A percentile compares a stretch with the other conserved stretches of the same genome.
Evolutionary conservation across 2,329 filamentous ascomycete genomes (phyloP).

Genomic region (Rhinocladiella similis): DNA sequence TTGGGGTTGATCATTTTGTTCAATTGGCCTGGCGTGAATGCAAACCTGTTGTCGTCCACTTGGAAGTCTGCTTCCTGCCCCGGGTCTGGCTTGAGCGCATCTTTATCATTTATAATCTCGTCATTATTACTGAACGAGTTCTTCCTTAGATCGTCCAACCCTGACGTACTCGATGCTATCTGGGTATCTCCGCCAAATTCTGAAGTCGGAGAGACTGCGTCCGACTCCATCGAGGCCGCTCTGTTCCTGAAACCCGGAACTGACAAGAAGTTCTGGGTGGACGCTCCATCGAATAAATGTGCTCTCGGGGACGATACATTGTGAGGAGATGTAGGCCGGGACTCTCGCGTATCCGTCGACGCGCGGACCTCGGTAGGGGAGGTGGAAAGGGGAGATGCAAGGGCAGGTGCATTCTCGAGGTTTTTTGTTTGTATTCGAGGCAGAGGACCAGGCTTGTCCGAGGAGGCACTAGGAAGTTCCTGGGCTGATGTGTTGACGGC

Average conservation of each 20-base stretch:
- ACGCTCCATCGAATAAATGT: constrained; percentile 51
- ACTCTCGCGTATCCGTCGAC: constrained; percentile 58
- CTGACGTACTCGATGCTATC: constrained; percentile 44
- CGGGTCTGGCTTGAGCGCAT: constrained; percentile 68
- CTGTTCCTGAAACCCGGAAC: constrained; percentile 65
- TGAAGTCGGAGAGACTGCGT: constrained; percentile 49
- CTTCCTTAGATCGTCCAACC: constrained; percentile 43
- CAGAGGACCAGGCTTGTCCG: constrained; percentile 38
- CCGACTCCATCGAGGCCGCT: constrained; percentile 62
- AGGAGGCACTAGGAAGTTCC: constrained; percentile 12
- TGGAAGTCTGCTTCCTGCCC: constrained; percentile 70
- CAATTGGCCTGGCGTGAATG: constrained; percentile 70
- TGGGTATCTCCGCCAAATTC: constrained; percentile 57
- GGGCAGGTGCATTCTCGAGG: constrained; percentile 35
- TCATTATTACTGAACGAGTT: constrained; percentile 37
- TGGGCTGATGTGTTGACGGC: constrained; percentile 34
- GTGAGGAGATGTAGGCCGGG: constrained; percentile 65
- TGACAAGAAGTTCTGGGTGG: constrained; percentile 58
- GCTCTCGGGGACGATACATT: constrained; percentile 64
- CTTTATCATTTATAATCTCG: constrained; percentile 59
- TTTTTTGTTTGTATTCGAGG: constrained; percentile 41
- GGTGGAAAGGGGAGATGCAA: constrained; percentile 34
- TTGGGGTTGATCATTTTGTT: constrained; percentile 80
- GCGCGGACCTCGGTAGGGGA: constrained; percentile 54
- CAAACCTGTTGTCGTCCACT: constrained; percentile 68